These are phyloP conservation scores for Intubia oerlemansii DNA, from an alignment of 2,329 filamentous ascomycete species.

Conservation along the genomic window DNA sequence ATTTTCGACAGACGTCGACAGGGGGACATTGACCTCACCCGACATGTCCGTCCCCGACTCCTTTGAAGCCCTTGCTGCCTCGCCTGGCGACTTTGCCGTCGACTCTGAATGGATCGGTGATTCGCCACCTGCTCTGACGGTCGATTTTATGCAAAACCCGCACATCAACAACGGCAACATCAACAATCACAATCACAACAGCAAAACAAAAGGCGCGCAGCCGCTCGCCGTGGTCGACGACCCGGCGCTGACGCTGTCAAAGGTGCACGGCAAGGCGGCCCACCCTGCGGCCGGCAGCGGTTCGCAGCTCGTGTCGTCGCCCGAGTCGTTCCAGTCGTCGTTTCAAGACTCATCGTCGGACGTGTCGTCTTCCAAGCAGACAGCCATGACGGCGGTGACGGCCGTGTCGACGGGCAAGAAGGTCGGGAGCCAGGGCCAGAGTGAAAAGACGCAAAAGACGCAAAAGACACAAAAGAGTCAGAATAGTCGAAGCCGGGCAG, in stretches of 20 bases:
- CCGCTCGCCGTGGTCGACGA: constrained; percentile 4
- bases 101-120: constrained; percentile 10
- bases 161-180: constrained; percentile 5
- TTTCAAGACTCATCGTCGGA: constrained; percentile 30
- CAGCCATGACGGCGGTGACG: constrained; percentile 7
- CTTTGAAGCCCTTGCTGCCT: constrained; percentile 9
- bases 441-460: too few relatives aligned
- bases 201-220: too few relatives aligned
- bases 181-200: too few relatives aligned
- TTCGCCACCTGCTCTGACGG: constrained; percentile 8
- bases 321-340: constrained; percentile 10
- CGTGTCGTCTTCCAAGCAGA: constrained; percentile 15
- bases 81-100: constrained; percentile 8
- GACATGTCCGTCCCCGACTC: constrained; percentile 8
- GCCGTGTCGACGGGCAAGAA: neutral
- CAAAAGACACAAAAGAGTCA: too few relatives aligned
- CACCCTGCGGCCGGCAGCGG: too few relatives aligned
- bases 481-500: too few relatives aligned
- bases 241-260: constrained; percentile 2
- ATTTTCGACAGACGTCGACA: too few relatives aligned
- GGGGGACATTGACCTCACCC: too few relatives aligned
- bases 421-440: too few relatives aligned
- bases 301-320: too few relatives aligned
- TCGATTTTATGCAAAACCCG: constrained; percentile 8
- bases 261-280: constrained; percentile 1